Evolutionary conservation across 257 asterid genomes (phyloP).

Genomic region (Solanum chiquidenum): DNA sequence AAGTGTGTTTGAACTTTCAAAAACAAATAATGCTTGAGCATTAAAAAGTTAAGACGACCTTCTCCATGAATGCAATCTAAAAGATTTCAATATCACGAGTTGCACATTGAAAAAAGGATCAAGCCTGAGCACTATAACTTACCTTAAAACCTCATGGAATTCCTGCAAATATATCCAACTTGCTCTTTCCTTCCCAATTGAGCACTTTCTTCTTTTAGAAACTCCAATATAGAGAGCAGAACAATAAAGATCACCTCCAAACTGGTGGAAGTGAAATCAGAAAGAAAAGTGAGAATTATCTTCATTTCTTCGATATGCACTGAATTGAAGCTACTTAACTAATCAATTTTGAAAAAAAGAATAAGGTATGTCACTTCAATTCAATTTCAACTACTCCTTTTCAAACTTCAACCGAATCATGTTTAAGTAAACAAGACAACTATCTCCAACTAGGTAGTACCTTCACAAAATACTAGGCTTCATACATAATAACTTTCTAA

Average conservation of each 20-base stretch:
- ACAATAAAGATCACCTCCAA: constrained; percentile 41
- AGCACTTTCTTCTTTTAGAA: constrained; percentile 55
- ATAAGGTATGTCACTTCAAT: neutral
- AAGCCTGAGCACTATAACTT: constrained; percentile 9
- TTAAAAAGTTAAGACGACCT: neutral
- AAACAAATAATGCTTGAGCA: neutral
- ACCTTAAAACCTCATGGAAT: constrained; percentile 73
- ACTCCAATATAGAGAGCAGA: constrained; percentile 62
- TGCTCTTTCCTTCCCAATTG: constrained; percentile 53
- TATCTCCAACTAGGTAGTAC: neutral
- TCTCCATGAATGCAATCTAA: neutral
- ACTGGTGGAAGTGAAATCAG: constrained; percentile 20
- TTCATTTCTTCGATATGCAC: neutral
- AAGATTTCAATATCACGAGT: neutral
- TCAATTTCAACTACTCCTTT: neutral
- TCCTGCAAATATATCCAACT: constrained; percentile 54
- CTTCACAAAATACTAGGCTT: neutral
- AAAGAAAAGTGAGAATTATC: neutral
- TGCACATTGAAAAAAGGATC: neutral
- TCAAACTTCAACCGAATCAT: neutral
- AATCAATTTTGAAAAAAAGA: neutral
- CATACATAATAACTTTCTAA: neutral
- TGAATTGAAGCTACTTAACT: neutral
- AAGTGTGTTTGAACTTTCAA: neutral
- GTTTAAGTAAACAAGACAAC: neutral